A percentile compares a stretch with the other conserved stretches of the same genome.
phyloP scores from a whole-genome alignment of 108 stramenopile genomes.

The Halocafeteria seosinensis region DNA sequence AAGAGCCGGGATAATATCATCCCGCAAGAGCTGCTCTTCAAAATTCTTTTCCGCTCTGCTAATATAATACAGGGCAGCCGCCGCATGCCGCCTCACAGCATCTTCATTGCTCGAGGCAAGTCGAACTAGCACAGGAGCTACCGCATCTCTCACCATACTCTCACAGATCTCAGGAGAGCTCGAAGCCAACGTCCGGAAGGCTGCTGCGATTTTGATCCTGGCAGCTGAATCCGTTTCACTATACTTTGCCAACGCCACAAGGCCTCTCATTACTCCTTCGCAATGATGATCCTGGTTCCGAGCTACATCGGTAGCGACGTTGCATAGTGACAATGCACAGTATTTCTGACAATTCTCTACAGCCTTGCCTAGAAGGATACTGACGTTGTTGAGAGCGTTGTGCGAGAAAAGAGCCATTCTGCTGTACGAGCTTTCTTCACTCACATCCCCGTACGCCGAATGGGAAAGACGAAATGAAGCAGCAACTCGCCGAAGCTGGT shows the following conservation, averaged over 20 bases:
- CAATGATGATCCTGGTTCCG: background rate
- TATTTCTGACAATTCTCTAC: no score
- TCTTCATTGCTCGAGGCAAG: background rate
- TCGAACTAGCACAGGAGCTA: background rate
- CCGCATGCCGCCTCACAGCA: background rate
- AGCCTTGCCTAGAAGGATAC: no score
- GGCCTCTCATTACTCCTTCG: background rate
- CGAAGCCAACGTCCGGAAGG: background rate
- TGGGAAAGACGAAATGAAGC: no score
- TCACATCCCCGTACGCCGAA: no score
- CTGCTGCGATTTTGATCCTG: background rate
- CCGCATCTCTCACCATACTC: background rate
- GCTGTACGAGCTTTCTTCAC: no score
- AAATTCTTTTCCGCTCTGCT: background rate
- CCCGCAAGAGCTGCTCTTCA: background rate
- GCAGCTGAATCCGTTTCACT: background rate
- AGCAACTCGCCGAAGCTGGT: no score
- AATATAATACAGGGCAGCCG: background rate
- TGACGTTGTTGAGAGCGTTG: no score
- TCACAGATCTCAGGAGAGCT: background rate
- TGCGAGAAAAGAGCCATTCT: no score
- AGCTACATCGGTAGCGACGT: background rate
- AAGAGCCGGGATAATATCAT: background rate
- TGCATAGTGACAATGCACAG: background rate
- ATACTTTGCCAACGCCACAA: background rate